phyloP scores from a whole-genome alignment of 345 rosid genomes.

The Salix koriyanagi region DNA sequence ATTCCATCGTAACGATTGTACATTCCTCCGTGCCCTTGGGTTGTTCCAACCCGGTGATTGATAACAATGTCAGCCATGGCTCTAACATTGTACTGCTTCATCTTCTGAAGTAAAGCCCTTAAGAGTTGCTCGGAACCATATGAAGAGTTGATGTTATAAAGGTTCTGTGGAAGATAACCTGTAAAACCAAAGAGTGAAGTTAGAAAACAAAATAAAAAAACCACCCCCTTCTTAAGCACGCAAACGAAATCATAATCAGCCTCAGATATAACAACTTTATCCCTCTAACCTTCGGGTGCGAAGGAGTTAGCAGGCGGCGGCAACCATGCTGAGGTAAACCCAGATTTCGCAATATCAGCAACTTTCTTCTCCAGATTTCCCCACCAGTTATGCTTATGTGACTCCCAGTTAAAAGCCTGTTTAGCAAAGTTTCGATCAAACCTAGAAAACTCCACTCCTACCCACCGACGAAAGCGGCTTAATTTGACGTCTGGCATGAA shows the following conservation, averaged over 20 bases:
- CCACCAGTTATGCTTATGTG: slow-evolving; percentile 91
- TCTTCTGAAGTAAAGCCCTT: slow-evolving; percentile 60
- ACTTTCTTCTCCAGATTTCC: slow-evolving; percentile 66
- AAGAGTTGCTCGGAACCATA: slow-evolving; percentile 74
- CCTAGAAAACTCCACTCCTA: slow-evolving; percentile 2
- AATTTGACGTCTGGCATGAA: slow-evolving; percentile 4
- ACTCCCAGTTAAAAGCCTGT: slow-evolving; percentile 94
- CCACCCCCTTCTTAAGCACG: neutral
- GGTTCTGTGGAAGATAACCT: slow-evolving; percentile 93
- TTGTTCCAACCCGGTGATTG: slow-evolving; percentile 89
- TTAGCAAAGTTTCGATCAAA: slow-evolving; percentile 11
- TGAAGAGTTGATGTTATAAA: slow-evolving; percentile 69
- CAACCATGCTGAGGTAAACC: slow-evolving; percentile 84
- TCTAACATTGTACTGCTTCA: slow-evolving; percentile 74
- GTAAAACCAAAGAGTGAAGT: neutral
- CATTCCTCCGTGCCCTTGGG: slow-evolving; percentile 74
- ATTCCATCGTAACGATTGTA: slow-evolving; percentile 88
- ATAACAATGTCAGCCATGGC: slow-evolving; percentile 94
- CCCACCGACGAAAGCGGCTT: neutral
- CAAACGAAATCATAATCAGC: neutral
- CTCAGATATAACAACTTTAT: neutral
- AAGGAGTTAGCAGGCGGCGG: slow-evolving; percentile 78
- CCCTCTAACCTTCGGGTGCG: slow-evolving; percentile 67
- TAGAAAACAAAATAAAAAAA: neutral
- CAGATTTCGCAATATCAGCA: slow-evolving; percentile 71